Conservation (phyloP, 2,329 filamentous ascomycete genomes). For the Scopulariopsis brevicaulis region DNA sequence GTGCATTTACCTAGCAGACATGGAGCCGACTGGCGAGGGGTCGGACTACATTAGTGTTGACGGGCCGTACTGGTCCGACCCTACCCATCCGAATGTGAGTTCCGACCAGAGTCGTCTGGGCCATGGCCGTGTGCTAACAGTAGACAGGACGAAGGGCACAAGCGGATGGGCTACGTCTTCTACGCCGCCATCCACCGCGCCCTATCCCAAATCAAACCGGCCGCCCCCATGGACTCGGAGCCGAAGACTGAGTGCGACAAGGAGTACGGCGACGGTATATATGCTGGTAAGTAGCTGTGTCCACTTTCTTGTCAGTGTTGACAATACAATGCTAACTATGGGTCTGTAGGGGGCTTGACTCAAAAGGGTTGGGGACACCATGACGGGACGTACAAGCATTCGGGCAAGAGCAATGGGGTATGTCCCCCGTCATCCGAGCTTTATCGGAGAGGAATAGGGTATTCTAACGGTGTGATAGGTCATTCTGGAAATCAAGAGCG, state of each 20-base stretch:
- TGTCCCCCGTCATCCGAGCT: neutral
- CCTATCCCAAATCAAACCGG: neutral
- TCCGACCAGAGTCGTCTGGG: slow-evolving; percentile 10
- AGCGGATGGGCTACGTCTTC: slow-evolving; percentile 28
- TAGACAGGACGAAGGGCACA: slow-evolving; percentile 20
- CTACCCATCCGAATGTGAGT: slow-evolving; percentile 20
- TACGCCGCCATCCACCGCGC: slow-evolving; percentile 15
- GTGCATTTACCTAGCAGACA: slow-evolving; percentile 8
- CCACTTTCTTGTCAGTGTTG: too few species aligned
- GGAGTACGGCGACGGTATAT: slow-evolving; percentile 5
- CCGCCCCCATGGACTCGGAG: neutral
- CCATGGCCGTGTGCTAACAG: neutral
- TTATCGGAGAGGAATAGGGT: neutral
- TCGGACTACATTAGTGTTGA: neutral
- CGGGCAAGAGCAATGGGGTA: slow-evolving; percentile 7
- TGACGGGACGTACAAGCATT: slow-evolving; percentile 10
- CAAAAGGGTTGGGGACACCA: slow-evolving; percentile 8
- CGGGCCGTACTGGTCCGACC: slow-evolving; percentile 20
- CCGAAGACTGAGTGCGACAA: slow-evolving; percentile 1
- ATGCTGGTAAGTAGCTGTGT: too few species aligned
- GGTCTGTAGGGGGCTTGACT: slow-evolving; percentile 1
- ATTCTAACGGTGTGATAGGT: neutral
- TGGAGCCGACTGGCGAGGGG: slow-evolving; percentile 3
- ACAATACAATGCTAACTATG: too few species aligned
- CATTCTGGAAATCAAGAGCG: slow-evolving; percentile 7